Evolutionary conservation across 208 protist species (phyloP), one percentile per base, ranked within the genome.

Genomic region (Trypanosoma boissoni): DNA sequence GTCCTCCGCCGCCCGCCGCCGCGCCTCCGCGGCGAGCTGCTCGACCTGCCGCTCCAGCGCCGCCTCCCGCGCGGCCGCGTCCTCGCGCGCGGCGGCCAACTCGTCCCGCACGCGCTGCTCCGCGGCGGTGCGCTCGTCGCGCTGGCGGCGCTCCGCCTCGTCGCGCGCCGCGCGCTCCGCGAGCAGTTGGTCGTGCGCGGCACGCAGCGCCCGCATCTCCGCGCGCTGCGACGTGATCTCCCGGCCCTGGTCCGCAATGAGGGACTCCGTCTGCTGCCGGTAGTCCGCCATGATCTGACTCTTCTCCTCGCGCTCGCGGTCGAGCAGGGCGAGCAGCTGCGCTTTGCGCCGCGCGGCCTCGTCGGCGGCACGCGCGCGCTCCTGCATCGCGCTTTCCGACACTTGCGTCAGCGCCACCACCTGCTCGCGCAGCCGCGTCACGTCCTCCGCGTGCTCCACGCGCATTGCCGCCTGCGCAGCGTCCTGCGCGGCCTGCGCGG

Each of bases 241-340:
- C 26, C 78, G 71, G 9, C 84, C 88, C 52, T 95, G 84, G 65
- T 95, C 84, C 14, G 77, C 74, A 48, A 95, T 92, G 45, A 95
- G 78, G 36, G 78, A 61, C 70, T 95, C 84, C 10, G 88, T 95
- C 66, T 95, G 81, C 46, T 86, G 74, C n/a, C 88, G 73, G 65
- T 95, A 95, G 58, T 90, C 84, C 5, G 78, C 82, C 88, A 91
- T 92, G 29, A 95, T 91, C 42, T 77, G 78, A 55, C 78, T 78
- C 66, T 95, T 91, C 60, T 95, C 88, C 53, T 78, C 75, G 9
- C 88, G 82, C 69, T 95, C 88, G 26, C 72, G 61, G n/a, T 91
- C 84, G 44, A 95, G 64, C 32, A 95, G 59, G 7, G 59, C 66
- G 14, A 88, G 64, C 24, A 95, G 73, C 45, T 92, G 76, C 64